Evolutionary conservation across 2,329 filamentous ascomycete genomes (phyloP).

Genomic region (Pseudogymnoascus sp.): DNA sequence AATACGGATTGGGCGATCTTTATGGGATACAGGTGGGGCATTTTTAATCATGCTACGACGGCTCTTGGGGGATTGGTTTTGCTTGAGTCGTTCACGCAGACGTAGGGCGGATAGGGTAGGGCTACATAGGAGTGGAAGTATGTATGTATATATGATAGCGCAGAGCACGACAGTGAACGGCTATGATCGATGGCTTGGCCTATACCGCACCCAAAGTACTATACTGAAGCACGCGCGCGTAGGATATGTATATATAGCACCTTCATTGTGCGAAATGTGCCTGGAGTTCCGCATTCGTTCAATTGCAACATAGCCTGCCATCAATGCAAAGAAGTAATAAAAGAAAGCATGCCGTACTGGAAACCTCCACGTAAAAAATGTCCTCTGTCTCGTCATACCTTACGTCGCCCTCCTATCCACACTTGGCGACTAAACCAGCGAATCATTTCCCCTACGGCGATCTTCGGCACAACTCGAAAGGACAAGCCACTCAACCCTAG

Average conservation of each 20-base stretch:
- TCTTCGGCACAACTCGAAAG: not conserved
- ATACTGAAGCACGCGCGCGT: not conserved
- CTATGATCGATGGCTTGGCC: not conserved
- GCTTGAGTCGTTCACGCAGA: conserved; percentile 20
- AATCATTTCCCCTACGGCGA: not conserved
- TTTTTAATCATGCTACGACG: conserved; percentile 42
- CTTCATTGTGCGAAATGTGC: not conserved
- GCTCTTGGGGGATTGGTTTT: conserved; percentile 32
- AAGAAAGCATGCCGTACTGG: not conserved
- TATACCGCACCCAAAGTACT: too few species aligned
- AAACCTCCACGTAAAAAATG: not conserved
- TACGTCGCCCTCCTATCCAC: not conserved
- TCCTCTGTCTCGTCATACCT: not conserved
- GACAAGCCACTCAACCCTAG: too few species aligned
- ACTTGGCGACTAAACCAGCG: not conserved
- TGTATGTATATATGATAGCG: too few species aligned
- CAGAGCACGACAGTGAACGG: not conserved
- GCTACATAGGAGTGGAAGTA: not conserved
- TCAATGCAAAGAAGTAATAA: not conserved
- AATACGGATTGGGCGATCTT: conserved; percentile 39
- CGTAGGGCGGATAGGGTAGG: not conserved
- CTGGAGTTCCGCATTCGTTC: not conserved
- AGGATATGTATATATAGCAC: not conserved
- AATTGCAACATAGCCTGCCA: not conserved
- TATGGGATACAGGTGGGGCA: conserved; percentile 39